A percentile compares a stretch with the other conserved stretches of the same genome.
phyloP scores from a whole-genome alignment of 176 grass and related monocot genomes.

The Eremochloa ophiuroides region DNA sequence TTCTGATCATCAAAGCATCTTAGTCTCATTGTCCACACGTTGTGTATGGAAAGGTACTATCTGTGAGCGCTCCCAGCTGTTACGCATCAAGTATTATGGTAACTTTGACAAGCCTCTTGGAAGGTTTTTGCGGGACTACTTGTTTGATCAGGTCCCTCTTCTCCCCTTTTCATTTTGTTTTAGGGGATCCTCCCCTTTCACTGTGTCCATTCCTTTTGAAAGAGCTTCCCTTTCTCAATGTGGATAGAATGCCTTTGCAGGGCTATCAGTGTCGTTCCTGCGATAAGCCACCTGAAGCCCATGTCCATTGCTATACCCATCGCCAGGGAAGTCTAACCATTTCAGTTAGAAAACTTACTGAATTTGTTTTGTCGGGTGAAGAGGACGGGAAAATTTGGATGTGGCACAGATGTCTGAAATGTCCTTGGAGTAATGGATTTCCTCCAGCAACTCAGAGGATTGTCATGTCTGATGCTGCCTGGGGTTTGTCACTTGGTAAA shows the following conservation, averaged over 20 bases:
- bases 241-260: constrained; percentile 46
- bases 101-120: constrained; percentile 92
- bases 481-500: constrained; percentile 97
- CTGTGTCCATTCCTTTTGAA: background rate
- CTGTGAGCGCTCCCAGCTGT: constrained; percentile 82
- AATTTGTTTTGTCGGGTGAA: constrained; percentile 72
- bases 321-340: constrained; percentile 90
- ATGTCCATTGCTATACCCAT: constrained; percentile 96
- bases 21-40: constrained; percentile 85
- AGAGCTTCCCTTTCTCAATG: constrained; percentile 18
- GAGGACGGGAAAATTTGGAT: constrained; percentile 89
- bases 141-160: constrained; percentile 79
- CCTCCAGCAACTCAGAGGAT: constrained; percentile 86
- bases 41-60: constrained; percentile 96
- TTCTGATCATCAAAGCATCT: constrained; percentile 91
- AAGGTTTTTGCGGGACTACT: constrained; percentile 77
- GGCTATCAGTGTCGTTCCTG: constrained; percentile 64
- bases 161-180: background rate
- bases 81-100: constrained; percentile 96
- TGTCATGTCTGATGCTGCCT: constrained; percentile 92
- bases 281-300: constrained; percentile 93
- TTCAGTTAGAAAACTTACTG: constrained; percentile 83
- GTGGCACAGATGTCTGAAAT: constrained; percentile 96
- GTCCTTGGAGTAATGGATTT: constrained; percentile 76
- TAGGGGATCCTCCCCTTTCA: background rate